Conservation (phyloP, 1,139 yeast genomes). For the Diutina ranongensis region DNA sequence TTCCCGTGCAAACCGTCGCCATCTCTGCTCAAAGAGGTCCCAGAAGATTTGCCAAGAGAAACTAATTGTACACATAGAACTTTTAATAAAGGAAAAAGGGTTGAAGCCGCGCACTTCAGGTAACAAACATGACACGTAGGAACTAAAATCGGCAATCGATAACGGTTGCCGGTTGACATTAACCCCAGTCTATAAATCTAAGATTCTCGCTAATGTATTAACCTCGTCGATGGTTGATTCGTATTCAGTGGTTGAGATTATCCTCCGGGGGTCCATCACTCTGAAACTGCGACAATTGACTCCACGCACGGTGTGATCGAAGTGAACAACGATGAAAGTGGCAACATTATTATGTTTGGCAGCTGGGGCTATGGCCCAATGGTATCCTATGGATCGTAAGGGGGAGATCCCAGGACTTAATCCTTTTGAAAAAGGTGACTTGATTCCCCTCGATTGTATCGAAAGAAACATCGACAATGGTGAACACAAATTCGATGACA, state of each 20-base stretch:
- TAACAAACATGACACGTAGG: neutral
- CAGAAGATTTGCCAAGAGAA: constrained; percentile 95
- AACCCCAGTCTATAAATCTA: too few relatives aligned
- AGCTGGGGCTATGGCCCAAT: constrained; percentile 13
- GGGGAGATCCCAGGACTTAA: constrained; percentile 28
- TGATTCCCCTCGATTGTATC: constrained; percentile 48
- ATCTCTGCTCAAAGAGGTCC: constrained; percentile 88
- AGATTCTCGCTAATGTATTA: too few relatives aligned
- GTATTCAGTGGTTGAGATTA: too few relatives aligned
- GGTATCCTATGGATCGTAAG: constrained; percentile 24
- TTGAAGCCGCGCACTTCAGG: neutral
- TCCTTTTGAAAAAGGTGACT: constrained; percentile 33
- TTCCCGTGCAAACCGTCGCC: constrained; percentile 84
- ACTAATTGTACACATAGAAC: constrained; percentile 30
- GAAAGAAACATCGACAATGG: constrained; percentile 62
- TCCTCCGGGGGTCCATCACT: too few relatives aligned
- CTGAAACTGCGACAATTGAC: too few relatives aligned
- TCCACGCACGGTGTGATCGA: too few relatives aligned
- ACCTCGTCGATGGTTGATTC: too few relatives aligned
- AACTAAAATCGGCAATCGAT: too few relatives aligned
- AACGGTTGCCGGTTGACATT: too few relatives aligned
- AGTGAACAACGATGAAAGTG: neutral
- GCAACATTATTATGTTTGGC: neutral
- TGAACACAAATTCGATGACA: constrained; percentile 57
- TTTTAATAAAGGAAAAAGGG: constrained; percentile 6